Base-by-base conservation (phyloP, 1,284 basidiomycete genomes). In the Ustilago loliicola region DNA sequence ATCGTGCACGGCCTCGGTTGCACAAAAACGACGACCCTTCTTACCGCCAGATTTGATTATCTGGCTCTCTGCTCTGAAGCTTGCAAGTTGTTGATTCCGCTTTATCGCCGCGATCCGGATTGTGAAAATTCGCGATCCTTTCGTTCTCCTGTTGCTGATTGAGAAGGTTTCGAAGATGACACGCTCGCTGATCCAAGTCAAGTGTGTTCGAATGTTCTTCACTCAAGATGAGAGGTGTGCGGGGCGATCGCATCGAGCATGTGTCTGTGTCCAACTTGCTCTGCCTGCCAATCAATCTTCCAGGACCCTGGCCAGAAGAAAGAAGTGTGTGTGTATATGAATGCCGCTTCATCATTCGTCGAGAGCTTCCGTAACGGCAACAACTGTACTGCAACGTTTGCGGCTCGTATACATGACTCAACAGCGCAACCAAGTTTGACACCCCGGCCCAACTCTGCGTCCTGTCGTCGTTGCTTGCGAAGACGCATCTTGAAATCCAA, bases 401-500 rank as follows among this genome's bases (percentile, higher is more conserved):
- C 36, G 21, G 34, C 42, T n/a, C 2, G 42, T 45, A 45, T 23
- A 7, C 54, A 58, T 34, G 55, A 62, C 63, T 72, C 69, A 72
- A 71, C 63, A n/a, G 40, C 56, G 68, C 62, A 71, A 61, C 27
- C 23, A 45, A 52, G 32, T 45, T 21, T 45, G 21, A 45, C 42
- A 45, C n/a, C n/a, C 42, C 42, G 21, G 42, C 42, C 21, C n/a
- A 45, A 45, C 42, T 45, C 42, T 45, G 8, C 21, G 21, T 11
- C 32, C 48, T 50, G 48, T 15, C 29, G 48, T 8, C 8, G 19
- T 19, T 52, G 25, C 29, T 25, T 11, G 36, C 51, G 29, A 68
- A 62, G 55, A 55, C 58, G 55, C 58, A 61, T 55, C 13, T 29
- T 3, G 50, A 45, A 19, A 32, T 25, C 10, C 32, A 50, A 55